Evolutionary conservation across 2,329 filamentous ascomycete genomes (phyloP).

Genomic region (Scedosporium dehoogii): DNA sequence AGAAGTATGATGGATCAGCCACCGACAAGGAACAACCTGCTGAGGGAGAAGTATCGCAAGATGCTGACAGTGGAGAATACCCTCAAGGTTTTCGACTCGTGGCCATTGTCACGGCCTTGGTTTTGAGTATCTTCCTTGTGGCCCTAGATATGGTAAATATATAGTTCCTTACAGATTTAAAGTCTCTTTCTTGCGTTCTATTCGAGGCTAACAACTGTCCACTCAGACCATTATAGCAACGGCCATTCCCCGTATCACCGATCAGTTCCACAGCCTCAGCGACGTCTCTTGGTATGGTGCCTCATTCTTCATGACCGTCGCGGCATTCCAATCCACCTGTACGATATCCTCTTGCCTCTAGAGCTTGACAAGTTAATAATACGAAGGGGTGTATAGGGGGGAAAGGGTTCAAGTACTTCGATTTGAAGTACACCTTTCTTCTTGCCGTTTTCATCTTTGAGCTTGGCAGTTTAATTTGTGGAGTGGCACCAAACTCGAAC

Average conservation of each 20-base stretch:
- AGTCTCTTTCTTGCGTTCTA: too few relatives aligned
- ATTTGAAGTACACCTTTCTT: slow-evolving; percentile 39
- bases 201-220: too few relatives aligned
- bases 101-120: slow-evolving; percentile 26
- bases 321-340: slow-evolving; percentile 34
- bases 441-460: slow-evolving; percentile 40
- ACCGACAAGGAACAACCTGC: background rate
- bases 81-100: slow-evolving; percentile 11
- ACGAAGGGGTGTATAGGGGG: slow-evolving; percentile 26
- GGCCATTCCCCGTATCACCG: slow-evolving; percentile 32
- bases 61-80: background rate
- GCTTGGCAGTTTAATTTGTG: slow-evolving; percentile 41
- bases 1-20: slow-evolving; percentile 4
- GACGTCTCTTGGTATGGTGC: slow-evolving; percentile 45
- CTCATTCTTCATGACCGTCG: slow-evolving; percentile 41
- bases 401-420: slow-evolving; percentile 35
- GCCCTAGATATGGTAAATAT: slow-evolving; percentile 20
- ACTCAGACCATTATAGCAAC: slow-evolving; percentile 34
- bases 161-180: background rate
- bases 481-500: slow-evolving; percentile 30
- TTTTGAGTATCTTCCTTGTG: slow-evolving; percentile 29
- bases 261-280: slow-evolving; percentile 30
- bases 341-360: slow-evolving; percentile 11
- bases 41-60: background rate
- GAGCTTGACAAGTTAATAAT: slow-evolving; percentile 30